Percentiles rank a stretch among this genome's conserved stretches.
These are phyloP conservation scores for Kurtzmaniella quercitrusa DNA, from an alignment of 1,139 yeast species.

Conservation along the genomic window DNA sequence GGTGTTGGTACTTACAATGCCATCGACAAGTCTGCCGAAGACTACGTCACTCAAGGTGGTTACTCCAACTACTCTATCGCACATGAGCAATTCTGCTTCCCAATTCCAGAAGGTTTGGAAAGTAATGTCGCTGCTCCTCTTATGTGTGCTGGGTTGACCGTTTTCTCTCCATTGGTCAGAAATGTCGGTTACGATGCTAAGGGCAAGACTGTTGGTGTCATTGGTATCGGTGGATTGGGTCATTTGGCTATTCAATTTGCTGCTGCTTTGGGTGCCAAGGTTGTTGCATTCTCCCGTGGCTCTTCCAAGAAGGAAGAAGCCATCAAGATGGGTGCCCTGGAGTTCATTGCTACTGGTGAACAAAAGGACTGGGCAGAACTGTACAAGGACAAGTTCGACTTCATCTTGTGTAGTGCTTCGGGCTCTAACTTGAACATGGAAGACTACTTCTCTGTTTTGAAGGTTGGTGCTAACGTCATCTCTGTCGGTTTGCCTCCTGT, in stretches of 20 bases:
- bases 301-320: slow-evolving; percentile 35
- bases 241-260: slow-evolving; percentile 42
- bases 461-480: slow-evolving; percentile 45
- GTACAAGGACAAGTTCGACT: slow-evolving; percentile 36
- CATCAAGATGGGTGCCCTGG: slow-evolving; percentile 33
- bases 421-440: slow-evolving; percentile 32
- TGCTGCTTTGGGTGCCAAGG: slow-evolving; percentile 39
- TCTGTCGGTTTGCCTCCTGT: slow-evolving; percentile 52
- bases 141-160: slow-evolving; percentile 67
- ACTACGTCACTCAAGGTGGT: slow-evolving; percentile 54
- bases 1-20: slow-evolving; percentile 43
- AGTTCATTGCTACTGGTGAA: slow-evolving; percentile 37
- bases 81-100: slow-evolving; percentile 49
- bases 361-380: slow-evolving; percentile 30
- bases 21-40: slow-evolving; percentile 26
- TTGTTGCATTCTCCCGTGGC: slow-evolving; percentile 36
- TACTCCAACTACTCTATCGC: slow-evolving; percentile 56
- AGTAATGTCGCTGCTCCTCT: slow-evolving; percentile 56
- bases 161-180: slow-evolving; percentile 50
- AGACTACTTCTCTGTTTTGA: slow-evolving; percentile 29
- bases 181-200: slow-evolving; percentile 24
- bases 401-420: slow-evolving; percentile 47
- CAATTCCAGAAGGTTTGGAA: slow-evolving; percentile 51
- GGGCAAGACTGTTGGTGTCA: slow-evolving; percentile 44
- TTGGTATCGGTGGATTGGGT: slow-evolving; percentile 47